These are phyloP conservation scores for Cucurbita moschata DNA, from an alignment of 306 rosid species.

Conservation along the genomic window DNA sequence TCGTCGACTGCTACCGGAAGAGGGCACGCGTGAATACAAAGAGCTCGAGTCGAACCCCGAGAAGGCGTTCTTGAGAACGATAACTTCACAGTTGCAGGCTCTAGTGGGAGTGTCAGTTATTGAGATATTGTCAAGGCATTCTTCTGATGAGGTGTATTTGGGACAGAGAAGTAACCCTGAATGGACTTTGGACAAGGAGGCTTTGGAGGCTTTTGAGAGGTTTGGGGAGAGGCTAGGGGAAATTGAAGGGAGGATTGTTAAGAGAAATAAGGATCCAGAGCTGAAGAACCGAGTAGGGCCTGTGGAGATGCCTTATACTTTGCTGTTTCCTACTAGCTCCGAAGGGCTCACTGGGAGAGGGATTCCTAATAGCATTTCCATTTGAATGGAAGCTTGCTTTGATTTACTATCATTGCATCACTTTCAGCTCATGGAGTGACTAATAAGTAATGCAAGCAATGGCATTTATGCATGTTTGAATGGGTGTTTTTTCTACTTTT, in stretches of 20 bases:
- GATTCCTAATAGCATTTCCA: conserved; percentile 57
- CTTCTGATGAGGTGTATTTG: conserved; percentile 61
- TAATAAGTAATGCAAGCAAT: neutral
- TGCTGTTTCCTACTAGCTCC: conserved; percentile 37
- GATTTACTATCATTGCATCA: too few relatives aligned
- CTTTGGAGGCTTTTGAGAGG: conserved; percentile 30
- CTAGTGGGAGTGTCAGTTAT: conserved; percentile 47
- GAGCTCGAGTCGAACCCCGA: conserved; percentile 39
- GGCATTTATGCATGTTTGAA: neutral
- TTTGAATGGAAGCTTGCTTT: too few relatives aligned
- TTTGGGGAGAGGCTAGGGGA: conserved; percentile 33
- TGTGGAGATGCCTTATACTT: conserved; percentile 43
- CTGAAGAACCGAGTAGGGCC: conserved; percentile 42
- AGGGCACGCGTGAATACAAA: conserved; percentile 28
- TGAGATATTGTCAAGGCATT: conserved; percentile 57
- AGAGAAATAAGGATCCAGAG: conserved; percentile 31
- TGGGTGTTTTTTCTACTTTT: neutral
- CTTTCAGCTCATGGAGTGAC: neutral
- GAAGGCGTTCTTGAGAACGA: conserved; percentile 43
- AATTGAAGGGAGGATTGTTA: conserved; percentile 18
- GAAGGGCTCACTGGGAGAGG: conserved; percentile 53
- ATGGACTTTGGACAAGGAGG: conserved; percentile 49
- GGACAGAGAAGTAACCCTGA: conserved; percentile 41
- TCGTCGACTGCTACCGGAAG: conserved; percentile 24
- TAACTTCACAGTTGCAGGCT: conserved; percentile 32